Conservation (phyloP, 139 green algal genomes). For the Chlorella sp. region DNA sequence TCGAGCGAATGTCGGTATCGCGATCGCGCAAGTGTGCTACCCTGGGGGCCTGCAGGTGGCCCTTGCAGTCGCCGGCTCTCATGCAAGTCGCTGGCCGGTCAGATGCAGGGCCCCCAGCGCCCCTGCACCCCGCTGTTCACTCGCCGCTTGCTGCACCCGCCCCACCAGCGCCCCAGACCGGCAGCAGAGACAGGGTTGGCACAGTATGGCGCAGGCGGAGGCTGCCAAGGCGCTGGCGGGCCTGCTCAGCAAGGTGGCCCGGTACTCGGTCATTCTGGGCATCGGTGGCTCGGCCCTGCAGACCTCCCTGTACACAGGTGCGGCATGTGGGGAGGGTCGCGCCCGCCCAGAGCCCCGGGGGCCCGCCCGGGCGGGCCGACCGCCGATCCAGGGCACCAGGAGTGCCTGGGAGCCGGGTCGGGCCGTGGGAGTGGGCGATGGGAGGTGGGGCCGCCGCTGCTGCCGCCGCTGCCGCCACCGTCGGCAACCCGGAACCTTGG, state of each 20-base stretch:
- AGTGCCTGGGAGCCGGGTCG: no score
- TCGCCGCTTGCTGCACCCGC: no score
- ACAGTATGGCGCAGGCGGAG: conserved; percentile 46
- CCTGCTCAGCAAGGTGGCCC: conserved; percentile 80
- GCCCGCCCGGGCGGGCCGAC: not conserved
- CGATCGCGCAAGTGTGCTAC: no score
- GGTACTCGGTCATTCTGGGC: conserved; percentile 83
- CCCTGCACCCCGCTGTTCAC: no score
- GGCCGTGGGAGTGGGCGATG: no score
- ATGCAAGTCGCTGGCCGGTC: no score
- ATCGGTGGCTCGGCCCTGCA: conserved; percentile 78
- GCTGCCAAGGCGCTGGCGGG: conserved; percentile 59
- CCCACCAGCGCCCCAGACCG: not conserved
- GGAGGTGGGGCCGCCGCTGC: not conserved
- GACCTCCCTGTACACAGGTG: conserved; percentile 88
- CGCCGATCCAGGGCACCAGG: not conserved
- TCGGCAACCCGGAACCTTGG: no score
- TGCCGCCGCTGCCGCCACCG: not conserved
- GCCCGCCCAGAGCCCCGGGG: not conserved
- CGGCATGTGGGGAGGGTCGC: not conserved
- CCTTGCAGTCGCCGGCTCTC: no score
- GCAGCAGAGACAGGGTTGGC: not conserved
- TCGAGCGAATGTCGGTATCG: no score
- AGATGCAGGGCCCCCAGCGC: no score
- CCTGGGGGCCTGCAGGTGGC: no score